Conservation (phyloP, 305 asterid species). For the Ajuga reptans region DNA sequence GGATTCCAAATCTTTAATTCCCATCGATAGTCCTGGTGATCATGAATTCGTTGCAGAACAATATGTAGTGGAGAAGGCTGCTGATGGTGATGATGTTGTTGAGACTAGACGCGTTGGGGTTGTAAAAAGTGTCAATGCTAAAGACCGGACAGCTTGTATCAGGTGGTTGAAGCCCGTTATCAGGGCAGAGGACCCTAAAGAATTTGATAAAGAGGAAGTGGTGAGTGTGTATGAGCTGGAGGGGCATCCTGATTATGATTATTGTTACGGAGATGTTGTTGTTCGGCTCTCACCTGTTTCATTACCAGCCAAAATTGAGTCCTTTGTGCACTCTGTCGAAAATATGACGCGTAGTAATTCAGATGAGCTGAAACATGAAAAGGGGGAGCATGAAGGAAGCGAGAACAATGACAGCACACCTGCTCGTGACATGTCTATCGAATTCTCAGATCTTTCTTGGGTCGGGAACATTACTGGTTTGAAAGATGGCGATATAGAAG, state of each 20-base stretch:
- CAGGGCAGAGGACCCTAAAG: constrained; percentile 83
- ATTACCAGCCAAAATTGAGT: constrained; percentile 31
- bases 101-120: constrained; percentile 81
- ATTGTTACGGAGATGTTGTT: constrained; percentile 93
- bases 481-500: constrained; percentile 82
- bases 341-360: constrained; percentile 29
- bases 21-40: constrained; percentile 88
- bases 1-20: constrained; percentile 64
- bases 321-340: constrained; percentile 28
- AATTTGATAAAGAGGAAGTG: constrained; percentile 82
- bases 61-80: constrained; percentile 85
- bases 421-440: constrained; percentile 35
- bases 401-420: constrained; percentile 30
- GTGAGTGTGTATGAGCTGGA: constrained; percentile 97
- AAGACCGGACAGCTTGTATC: constrained; percentile 78
- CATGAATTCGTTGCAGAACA: constrained; percentile 96
- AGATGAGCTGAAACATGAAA: constrained; percentile 31
- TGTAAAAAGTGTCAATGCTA: constrained; percentile 76
- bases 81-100: constrained; percentile 55
- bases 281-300: constrained; percentile 80
- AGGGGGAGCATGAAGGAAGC: constrained; percentile 24
- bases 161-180: constrained; percentile 83
- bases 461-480: constrained; percentile 93
- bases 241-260: constrained; percentile 95
- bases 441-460: constrained; percentile 83